Evolutionary conservation across 352 stramenopile species (phyloP).

Genomic region (Phytophthora megakarya): DNA sequence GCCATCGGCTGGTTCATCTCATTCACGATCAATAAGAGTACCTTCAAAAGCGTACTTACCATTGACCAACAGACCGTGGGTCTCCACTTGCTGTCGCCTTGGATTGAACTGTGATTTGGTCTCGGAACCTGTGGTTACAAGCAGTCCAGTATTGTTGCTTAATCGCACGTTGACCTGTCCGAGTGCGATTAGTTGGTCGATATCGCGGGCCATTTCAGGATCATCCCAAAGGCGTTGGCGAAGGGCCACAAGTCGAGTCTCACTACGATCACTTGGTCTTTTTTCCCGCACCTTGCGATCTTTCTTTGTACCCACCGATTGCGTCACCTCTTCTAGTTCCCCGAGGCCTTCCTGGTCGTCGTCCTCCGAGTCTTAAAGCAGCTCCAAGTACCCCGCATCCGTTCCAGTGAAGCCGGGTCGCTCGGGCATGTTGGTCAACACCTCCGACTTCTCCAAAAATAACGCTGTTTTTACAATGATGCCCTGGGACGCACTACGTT

Average conservation of each 20-base stretch:
- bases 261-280: too few species aligned
- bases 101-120: constrained; percentile 4
- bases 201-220: neutral
- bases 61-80: neutral
- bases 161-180: neutral
- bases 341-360: neutral
- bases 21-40: constrained; percentile 1
- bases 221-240: constrained; percentile 2
- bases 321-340: neutral
- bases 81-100: constrained; percentile 1
- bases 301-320: neutral
- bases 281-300: neutral
- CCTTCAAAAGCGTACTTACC: constrained; percentile 16
- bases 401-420: too few species aligned
- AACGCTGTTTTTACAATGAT: neutral
- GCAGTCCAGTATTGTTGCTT: neutral
- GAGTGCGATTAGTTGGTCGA: constrained; percentile 7
- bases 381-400: neutral
- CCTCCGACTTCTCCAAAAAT: too few species aligned
- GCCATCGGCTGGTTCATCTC: constrained; percentile 4
- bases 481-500: neutral
- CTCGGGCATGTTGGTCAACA: too few species aligned
- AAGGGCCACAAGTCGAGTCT: neutral
- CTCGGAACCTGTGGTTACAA: neutral
- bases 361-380: neutral